These are phyloP conservation scores for Xylogone sp. DNA, from an alignment of 2,329 filamentous ascomycete genomes.

Conservation along the genomic window DNA sequence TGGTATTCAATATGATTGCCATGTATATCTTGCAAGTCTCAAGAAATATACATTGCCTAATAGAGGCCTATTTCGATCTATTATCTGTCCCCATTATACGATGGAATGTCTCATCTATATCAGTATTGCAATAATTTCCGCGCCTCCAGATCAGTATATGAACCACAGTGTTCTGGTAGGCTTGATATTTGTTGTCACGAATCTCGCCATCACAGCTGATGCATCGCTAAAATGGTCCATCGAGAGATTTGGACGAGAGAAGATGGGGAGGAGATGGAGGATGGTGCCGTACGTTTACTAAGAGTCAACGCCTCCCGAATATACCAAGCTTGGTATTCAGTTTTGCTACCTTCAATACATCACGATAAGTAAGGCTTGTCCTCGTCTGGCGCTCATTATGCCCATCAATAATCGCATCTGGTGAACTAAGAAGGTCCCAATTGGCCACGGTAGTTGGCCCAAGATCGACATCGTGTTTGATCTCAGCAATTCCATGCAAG, in stretches of 20 bases:
- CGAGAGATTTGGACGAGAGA: slow-evolving; percentile 66
- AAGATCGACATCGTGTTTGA: slow-evolving; percentile 63
- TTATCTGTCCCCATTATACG: slow-evolving; percentile 88
- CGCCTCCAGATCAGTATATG: slow-evolving; percentile 59
- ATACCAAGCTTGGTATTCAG: slow-evolving; percentile 65
- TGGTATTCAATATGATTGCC: slow-evolving; percentile 69
- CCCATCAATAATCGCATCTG: slow-evolving; percentile 43
- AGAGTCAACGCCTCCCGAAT: slow-evolving; percentile 27
- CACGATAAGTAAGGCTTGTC: slow-evolving; percentile 75
- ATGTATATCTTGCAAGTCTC: slow-evolving; percentile 64
- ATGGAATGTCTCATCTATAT: slow-evolving; percentile 84
- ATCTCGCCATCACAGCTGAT: slow-evolving; percentile 76
- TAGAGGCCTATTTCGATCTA: slow-evolving; percentile 64
- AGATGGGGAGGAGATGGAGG: slow-evolving; percentile 61
- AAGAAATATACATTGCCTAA: slow-evolving; percentile 80
- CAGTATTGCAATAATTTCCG: slow-evolving; percentile 69
- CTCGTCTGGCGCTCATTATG: slow-evolving; percentile 55
- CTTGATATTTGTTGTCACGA: slow-evolving; percentile 69
- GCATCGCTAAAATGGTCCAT: slow-evolving; percentile 78
- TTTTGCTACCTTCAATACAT: slow-evolving; percentile 79
- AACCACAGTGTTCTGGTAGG: slow-evolving; percentile 73
- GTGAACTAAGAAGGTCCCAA: slow-evolving; percentile 61
- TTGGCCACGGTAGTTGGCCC: slow-evolving; percentile 61
- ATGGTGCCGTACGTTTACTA: slow-evolving; percentile 72
- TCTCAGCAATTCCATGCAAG: slow-evolving; percentile 70